Evolutionary conservation across 1,284 basidiomycete genomes (phyloP), one percentile per base, ranked within the genome.

Genomic region (Cutaneotrichosporon dermatis): DNA sequence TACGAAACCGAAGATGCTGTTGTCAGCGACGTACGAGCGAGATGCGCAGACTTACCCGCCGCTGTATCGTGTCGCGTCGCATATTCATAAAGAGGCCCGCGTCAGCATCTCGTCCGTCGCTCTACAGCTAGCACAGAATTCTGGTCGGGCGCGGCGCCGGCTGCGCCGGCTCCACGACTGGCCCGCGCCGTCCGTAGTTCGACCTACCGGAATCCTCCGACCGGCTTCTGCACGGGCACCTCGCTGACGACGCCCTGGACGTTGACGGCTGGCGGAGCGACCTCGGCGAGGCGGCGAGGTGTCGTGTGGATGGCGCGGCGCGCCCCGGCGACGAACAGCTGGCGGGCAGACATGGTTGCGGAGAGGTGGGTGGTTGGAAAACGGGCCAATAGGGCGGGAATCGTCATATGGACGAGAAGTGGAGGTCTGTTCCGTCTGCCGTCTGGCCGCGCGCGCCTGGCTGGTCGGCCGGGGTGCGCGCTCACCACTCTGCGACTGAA

Each of bases 1-100:
- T 48, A 94, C 79, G 74, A 95, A 95, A 0, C 92, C 92, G 35
- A 93, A 83, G 58, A 95, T 85, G 53, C 90, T 93, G 66, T 11
- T 45, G 53, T 60, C 57, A 25, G 25, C 25, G 25, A 25, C 25
- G 25, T 25, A 25, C 25, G 25, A 25, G 25, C 25, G 25, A 25
- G 25, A 25, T 25, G 25, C 25, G 25, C 25, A 54, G 16, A 76
- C 85, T 76, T 64, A 90, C 89, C 89, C 88, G 78, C 89, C 89
- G 64, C 88, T 66, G 35, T 3, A 36, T 34, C 8, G 4, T 25
- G 25, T 25, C 25, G 25, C 25, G 25, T 25, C 25, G 25, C 25
- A 25, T 25, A 25, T 25, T 25, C 25, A 25, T 25, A 25, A 16
- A 33, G 25, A 25, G 25, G 25, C 25, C 25, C 25, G 13, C 46